Percentiles rank a stretch among this genome's conserved stretches.
phyloP scores from a whole-genome alignment of 352 stramenopile genomes.

The Nothophytophthora sp. region DNA sequence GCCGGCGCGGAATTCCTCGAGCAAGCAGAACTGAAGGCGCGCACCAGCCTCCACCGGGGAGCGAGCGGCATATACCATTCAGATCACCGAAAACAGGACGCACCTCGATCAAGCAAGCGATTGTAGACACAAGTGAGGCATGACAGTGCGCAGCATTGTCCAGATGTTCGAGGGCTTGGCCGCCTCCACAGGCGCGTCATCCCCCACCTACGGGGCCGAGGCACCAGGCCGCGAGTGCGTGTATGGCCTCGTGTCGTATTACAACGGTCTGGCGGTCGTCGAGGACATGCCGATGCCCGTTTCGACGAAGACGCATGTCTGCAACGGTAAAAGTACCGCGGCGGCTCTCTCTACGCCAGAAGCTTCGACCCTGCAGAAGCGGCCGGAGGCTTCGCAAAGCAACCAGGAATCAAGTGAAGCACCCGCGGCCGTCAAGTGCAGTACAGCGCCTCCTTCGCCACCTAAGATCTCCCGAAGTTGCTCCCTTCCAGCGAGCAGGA shows the following conservation, averaged over 20 bases:
- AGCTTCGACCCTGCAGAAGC: too few relatives aligned
- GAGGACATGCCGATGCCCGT: conserved; percentile 16
- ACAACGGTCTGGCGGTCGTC: conserved; percentile 21
- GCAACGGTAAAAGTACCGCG: too few relatives aligned
- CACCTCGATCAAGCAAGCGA: too few relatives aligned
- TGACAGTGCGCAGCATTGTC: conserved; percentile 38
- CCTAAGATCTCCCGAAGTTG: not conserved
- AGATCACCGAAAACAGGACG: too few relatives aligned
- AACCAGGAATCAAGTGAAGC: conserved; percentile 23
- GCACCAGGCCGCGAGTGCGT: conserved; percentile 19
- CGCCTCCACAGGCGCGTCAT: conserved; percentile 2
- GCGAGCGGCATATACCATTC: too few relatives aligned
- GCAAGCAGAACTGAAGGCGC: too few relatives aligned
- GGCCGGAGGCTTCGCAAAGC: too few relatives aligned
- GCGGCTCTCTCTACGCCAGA: too few relatives aligned
- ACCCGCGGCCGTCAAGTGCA: not conserved
- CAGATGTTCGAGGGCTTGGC: conserved; percentile 36
- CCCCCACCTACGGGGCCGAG: conserved; percentile 4
- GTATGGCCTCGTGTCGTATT: conserved; percentile 31
- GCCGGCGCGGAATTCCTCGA: conserved; percentile 28
- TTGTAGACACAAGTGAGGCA: conserved; percentile 14
- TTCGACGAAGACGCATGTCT: conserved; percentile 16
- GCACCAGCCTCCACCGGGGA: too few relatives aligned
- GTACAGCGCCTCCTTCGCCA: not conserved
- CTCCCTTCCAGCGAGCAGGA: conserved; percentile 18